Conservation (phyloP, 805 yeast genomes). For the Candida krabiensis region DNA sequence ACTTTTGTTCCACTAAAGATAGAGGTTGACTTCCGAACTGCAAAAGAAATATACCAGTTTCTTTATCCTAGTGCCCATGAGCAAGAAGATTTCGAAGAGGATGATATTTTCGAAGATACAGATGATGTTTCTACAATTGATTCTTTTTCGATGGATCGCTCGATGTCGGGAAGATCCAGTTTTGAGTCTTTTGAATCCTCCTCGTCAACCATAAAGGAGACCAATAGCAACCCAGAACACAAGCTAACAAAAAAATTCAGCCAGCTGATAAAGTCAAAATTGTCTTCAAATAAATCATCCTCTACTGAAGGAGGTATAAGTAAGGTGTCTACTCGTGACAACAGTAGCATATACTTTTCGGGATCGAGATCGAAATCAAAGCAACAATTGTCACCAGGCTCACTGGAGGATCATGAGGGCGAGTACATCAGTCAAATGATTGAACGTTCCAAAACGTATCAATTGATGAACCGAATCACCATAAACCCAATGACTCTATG, state of each 20-base stretch:
- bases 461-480: conserved; percentile 36
- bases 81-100: conserved; percentile 6
- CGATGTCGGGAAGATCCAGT: conserved; percentile 11
- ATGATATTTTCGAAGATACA: not conserved
- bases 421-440: conserved; percentile 43
- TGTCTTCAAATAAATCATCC: not conserved
- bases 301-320: not conserved
- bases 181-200: conserved; percentile 4
- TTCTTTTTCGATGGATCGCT: conserved; percentile 2
- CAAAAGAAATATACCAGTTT: conserved; percentile 44
- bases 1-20: conserved; percentile 53
- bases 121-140: conserved; percentile 8
- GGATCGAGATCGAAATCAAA: conserved; percentile 1
- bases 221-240: conserved; percentile 1
- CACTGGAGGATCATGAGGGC: conserved; percentile 13
- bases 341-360: conserved; percentile 8
- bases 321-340: conserved; percentile 1
- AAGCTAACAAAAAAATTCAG: conserved; percentile 11
- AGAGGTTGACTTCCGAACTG: conserved; percentile 56
- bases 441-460: conserved; percentile 42
- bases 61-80: conserved; percentile 25
- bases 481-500: conserved; percentile 39
- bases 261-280: conserved; percentile 8
- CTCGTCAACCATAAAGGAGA: not conserved
- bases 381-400: not conserved